These are phyloP conservation scores for Przewalskia tangutica DNA, from an alignment of 257 asterid genomes.

Conservation along the genomic window DNA sequence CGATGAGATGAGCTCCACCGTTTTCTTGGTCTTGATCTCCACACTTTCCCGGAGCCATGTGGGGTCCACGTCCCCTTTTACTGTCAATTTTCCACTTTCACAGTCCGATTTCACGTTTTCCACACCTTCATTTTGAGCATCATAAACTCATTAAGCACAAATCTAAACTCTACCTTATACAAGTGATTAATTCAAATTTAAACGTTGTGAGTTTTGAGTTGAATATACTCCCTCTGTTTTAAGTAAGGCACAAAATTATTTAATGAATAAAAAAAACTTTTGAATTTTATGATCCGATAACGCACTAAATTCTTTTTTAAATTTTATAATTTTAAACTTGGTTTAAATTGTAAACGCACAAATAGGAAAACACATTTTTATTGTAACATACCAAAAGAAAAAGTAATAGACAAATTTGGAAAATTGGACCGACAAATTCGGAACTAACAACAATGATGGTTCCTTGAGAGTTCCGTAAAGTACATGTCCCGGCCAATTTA, in stretches of 20 bases:
- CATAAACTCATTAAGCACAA: neutral
- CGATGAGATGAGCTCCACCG: slow-evolving; percentile 16
- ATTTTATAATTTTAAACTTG: no score
- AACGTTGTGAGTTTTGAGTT: no score
- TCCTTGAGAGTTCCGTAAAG: neutral
- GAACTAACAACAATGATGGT: neutral
- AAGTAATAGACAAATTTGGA: neutral
- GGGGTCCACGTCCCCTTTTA: slow-evolving; percentile 20
- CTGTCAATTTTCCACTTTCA: slow-evolving; percentile 9
- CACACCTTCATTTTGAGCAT: slow-evolving; percentile 5
- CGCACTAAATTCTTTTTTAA: no score
- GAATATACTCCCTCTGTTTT: no score
- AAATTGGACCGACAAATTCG: neutral
- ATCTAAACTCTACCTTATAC: neutral
- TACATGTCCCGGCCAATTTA: neutral
- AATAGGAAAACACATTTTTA: no score
- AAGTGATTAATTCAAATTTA: neutral
- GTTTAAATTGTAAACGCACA: no score
- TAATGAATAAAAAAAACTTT: no score
- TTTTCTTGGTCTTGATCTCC: slow-evolving; percentile 19
- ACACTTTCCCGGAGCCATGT: slow-evolving; percentile 14
- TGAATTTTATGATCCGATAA: no score
- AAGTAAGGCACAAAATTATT: no score
- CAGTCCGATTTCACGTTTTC: slow-evolving; percentile 16
- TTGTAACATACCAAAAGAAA: no score